Evolutionary conservation across 163 green algal species (phyloP).

Genomic region (Volvox carteri): DNA sequence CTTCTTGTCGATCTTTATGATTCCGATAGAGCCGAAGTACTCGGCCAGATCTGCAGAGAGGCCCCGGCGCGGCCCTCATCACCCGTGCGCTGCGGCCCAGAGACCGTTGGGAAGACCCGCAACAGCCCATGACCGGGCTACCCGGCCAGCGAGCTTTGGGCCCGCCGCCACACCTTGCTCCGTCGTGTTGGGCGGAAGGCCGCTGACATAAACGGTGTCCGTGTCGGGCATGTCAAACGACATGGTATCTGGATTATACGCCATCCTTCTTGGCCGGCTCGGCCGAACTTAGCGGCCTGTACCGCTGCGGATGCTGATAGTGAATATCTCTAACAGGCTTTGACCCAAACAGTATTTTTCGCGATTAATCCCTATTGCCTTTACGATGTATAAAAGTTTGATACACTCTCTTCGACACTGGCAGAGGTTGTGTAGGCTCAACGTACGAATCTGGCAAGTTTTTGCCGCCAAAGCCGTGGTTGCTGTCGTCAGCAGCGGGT

Average conservation of each 20-base stretch:
- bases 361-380: too few species aligned
- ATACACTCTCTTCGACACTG: too few species aligned
- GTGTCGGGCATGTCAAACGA: slow-evolving; percentile 77
- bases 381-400: too few species aligned
- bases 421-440: background rate
- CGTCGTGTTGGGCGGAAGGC: slow-evolving; percentile 77
- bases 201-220: slow-evolving; percentile 82
- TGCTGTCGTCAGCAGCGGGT: background rate
- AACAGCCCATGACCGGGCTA: slow-evolving; percentile 6
- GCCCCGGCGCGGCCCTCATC: slow-evolving; percentile 29
- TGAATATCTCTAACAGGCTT: too few species aligned
- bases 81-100: slow-evolving; percentile 23
- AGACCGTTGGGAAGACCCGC: slow-evolving; percentile 16
- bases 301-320: background rate
- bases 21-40: slow-evolving; percentile 91
- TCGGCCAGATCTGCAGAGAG: slow-evolving; percentile 73
- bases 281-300: background rate
- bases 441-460: background rate
- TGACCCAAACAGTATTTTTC: too few species aligned
- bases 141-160: slow-evolving; percentile 4
- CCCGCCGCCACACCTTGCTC: slow-evolving; percentile 69
- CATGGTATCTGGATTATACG: slow-evolving; percentile 71
- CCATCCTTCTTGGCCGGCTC: slow-evolving; percentile 52
- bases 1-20: slow-evolving; percentile 91
- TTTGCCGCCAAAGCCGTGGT: background rate